Evolutionary conservation across 2,329 filamentous ascomycete genomes (phyloP).

Genomic region (Alternaria incomplexa): DNA sequence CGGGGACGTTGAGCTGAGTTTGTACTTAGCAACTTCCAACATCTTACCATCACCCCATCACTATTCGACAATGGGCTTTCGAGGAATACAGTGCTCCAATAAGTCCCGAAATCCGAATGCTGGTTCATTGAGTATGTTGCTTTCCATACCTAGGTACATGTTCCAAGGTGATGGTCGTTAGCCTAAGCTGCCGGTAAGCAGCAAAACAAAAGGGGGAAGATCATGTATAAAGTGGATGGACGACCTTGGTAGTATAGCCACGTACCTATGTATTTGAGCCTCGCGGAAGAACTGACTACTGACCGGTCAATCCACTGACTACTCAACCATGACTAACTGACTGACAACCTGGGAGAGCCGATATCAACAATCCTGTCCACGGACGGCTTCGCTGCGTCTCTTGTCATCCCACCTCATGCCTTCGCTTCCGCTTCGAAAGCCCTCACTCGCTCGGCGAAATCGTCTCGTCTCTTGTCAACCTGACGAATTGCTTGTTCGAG

Average conservation of each 20-base stretch:
- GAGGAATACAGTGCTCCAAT: not conserved
- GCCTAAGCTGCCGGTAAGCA: no score
- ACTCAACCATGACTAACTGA: not conserved
- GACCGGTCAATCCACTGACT: no score
- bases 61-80: not conserved
- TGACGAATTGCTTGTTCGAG: not conserved
- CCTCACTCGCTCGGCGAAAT: not conserved
- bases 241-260: not conserved
- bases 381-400: not conserved
- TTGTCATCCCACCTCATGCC: not conserved
- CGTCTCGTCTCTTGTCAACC: not conserved
- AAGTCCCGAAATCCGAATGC: not conserved
- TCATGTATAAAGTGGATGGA: no score
- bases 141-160: not conserved
- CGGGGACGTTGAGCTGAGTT: not conserved
- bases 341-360: not conserved
- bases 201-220: no score
- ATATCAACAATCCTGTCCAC: not conserved
- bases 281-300: not conserved
- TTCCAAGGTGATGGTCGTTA: not conserved
- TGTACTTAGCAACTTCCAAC: not conserved
- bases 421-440: not conserved
- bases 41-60: not conserved
- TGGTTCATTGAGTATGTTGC: not conserved
- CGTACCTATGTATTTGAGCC: not conserved